phyloP scores from a whole-genome alignment of 1,139 yeast species.

The Taphrina wiesneri region DNA sequence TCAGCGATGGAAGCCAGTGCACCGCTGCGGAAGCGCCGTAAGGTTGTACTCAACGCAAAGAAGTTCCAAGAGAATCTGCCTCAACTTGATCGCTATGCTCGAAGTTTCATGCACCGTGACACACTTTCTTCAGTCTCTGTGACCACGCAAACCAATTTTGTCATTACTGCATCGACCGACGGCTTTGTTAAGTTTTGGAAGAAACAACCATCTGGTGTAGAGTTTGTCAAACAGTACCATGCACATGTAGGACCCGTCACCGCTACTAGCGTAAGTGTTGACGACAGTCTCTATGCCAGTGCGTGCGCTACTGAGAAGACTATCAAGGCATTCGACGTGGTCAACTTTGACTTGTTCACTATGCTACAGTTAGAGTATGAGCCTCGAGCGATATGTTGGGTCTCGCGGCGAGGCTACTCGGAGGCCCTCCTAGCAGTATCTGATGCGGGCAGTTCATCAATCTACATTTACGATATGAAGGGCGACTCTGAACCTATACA shows the following conservation, averaged over 20 bases:
- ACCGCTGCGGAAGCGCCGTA: conserved; percentile 13
- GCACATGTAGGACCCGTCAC: conserved; percentile 46
- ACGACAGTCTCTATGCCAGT: conserved; percentile 46
- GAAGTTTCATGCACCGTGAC: conserved; percentile 45
- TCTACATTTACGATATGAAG: conserved; percentile 43
- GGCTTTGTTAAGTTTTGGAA: conserved; percentile 53
- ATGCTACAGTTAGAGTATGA: conserved; percentile 44
- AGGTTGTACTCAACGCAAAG: conserved; percentile 9
- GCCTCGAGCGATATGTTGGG: conserved; percentile 45
- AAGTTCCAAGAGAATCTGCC: conserved; percentile 40
- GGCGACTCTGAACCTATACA: conserved; percentile 39
- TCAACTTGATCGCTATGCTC: conserved; percentile 41
- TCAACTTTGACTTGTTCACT: conserved; percentile 49
- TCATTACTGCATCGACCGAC: conserved; percentile 49
- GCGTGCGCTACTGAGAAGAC: conserved; percentile 43
- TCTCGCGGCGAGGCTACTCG: conserved; percentile 38
- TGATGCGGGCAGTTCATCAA: conserved; percentile 42
- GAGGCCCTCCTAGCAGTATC: conserved; percentile 40
- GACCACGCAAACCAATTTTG: conserved; percentile 39
- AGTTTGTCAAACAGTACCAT: conserved; percentile 48
- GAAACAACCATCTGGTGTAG: conserved; percentile 42
- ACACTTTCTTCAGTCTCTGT: conserved; percentile 40
- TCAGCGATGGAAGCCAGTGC: background rate
- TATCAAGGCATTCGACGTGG: conserved; percentile 50
- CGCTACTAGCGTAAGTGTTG: conserved; percentile 41